These are phyloP conservation scores for Cercophora newfieldiana DNA, from an alignment of 495 filamentous ascomycete genomes.

Conservation along the genomic window DNA sequence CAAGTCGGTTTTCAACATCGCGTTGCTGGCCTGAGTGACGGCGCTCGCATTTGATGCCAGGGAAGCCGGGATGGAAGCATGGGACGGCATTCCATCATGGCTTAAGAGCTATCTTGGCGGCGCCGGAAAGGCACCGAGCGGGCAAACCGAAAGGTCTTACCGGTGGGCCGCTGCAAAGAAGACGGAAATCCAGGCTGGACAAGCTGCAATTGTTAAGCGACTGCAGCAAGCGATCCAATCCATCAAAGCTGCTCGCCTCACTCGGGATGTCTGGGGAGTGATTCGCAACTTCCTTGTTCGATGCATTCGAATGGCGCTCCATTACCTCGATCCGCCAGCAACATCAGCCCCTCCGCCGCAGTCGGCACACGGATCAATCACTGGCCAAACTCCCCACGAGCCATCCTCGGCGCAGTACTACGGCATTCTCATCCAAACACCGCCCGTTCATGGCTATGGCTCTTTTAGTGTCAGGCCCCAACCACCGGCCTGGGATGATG, in stretches of 20 bases:
- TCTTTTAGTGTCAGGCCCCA: neutral
- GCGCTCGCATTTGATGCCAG: slow-evolving; percentile 4
- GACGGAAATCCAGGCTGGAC: neutral
- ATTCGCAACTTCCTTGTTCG: neutral
- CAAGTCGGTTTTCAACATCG: slow-evolving; percentile 6
- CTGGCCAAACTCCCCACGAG: neutral
- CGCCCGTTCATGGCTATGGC: slow-evolving; percentile 5
- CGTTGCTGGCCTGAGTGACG: neutral
- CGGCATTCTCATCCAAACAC: neutral
- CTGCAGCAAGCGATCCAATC: neutral
- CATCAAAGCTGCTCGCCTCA: neutral
- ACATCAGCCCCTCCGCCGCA: no score
- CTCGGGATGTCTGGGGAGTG: slow-evolving; percentile 1
- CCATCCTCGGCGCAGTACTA: neutral
- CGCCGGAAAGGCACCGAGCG: neutral
- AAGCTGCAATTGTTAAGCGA: neutral
- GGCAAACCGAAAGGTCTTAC: neutral
- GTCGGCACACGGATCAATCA: neutral
- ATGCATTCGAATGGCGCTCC: neutral
- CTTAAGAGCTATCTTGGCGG: slow-evolving; percentile 6
- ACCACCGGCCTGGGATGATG: neutral
- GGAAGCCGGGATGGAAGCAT: slow-evolving; percentile 5
- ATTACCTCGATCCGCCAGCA: neutral
- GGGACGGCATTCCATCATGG: slow-evolving; percentile 5
- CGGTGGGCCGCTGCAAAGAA: neutral